A percentile compares a stretch with the other conserved stretches of the same genome.
Evolutionary conservation across 148 eudicot genomes (phyloP).

Genomic region (Diospyros kaki): DNA sequence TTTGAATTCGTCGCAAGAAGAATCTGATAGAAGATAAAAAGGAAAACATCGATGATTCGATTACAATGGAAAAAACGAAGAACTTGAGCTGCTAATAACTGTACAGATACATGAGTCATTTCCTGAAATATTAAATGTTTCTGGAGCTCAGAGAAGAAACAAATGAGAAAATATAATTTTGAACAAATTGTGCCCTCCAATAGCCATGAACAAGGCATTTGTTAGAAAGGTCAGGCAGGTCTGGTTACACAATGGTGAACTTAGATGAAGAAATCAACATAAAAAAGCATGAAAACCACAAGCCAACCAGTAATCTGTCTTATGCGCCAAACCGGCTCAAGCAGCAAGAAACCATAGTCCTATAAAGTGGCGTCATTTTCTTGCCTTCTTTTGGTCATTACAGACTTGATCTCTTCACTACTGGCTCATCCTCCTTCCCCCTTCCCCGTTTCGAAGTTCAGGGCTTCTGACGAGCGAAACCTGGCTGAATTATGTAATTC

Average conservation of each 20-base stretch:
- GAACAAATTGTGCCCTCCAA: background rate
- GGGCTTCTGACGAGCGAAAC: constrained; percentile 58
- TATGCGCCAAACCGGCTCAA: constrained; percentile 1
- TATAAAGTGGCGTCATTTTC: background rate
- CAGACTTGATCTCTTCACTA: background rate
- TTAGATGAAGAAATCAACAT: constrained; percentile 1
- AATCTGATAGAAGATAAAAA: too few species aligned
- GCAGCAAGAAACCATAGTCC: background rate
- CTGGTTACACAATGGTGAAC: background rate
- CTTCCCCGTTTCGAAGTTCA: constrained; percentile 26
- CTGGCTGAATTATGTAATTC: constrained; percentile 59
- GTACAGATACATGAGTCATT: too few species aligned
- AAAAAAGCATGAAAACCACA: background rate
- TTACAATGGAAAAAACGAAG: too few species aligned
- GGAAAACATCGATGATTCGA: too few species aligned
- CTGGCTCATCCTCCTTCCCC: background rate
- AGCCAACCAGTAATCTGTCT: background rate
- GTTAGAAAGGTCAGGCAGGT: background rate
- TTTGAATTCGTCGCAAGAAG: too few species aligned
- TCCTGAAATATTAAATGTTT: background rate
- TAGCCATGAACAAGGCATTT: background rate
- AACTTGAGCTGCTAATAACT: too few species aligned
- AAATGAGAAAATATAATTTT: constrained; percentile 2
- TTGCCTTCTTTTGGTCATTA: background rate
- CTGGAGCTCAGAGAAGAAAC: background rate